Evolutionary conservation across 2,329 filamentous ascomycete species (phyloP).

Genomic region (Pseudocercospora musae): DNA sequence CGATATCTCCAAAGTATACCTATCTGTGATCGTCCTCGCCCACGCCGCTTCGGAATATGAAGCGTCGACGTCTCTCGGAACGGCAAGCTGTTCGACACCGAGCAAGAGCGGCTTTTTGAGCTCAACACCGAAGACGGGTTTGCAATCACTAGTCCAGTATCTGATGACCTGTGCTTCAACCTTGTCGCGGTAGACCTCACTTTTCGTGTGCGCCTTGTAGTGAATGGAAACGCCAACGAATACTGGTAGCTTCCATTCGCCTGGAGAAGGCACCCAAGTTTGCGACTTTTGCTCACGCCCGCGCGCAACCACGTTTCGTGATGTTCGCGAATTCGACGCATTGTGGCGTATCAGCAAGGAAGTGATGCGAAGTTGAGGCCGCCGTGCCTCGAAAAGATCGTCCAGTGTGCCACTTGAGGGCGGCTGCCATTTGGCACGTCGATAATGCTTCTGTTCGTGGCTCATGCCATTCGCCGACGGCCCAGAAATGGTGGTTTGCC

Average conservation of each 20-base stretch:
- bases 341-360: background rate
- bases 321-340: background rate
- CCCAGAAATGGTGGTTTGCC: background rate
- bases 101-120: conserved; percentile 28
- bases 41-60: conserved; percentile 18
- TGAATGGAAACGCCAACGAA: conserved; percentile 22
- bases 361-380: background rate
- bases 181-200: conserved; percentile 12
- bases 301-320: background rate
- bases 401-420: background rate
- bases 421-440: conserved; percentile 12
- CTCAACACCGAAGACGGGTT: conserved; percentile 22
- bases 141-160: conserved; percentile 1
- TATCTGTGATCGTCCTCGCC: conserved; percentile 19
- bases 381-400: background rate
- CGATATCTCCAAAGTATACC: conserved; percentile 26
- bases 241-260: conserved; percentile 20
- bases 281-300: background rate
- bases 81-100: conserved; percentile 22
- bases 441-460: background rate
- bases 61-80: conserved; percentile 13
- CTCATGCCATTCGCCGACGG: conserved; percentile 3
- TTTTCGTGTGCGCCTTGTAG: conserved; percentile 5
- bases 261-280: conserved; percentile 25
- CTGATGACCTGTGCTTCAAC: conserved; percentile 18